These are phyloP conservation scores for Astrephomene gubernaculifera DNA, from an alignment of 139 green algal genomes.

Conservation along the genomic window DNA sequence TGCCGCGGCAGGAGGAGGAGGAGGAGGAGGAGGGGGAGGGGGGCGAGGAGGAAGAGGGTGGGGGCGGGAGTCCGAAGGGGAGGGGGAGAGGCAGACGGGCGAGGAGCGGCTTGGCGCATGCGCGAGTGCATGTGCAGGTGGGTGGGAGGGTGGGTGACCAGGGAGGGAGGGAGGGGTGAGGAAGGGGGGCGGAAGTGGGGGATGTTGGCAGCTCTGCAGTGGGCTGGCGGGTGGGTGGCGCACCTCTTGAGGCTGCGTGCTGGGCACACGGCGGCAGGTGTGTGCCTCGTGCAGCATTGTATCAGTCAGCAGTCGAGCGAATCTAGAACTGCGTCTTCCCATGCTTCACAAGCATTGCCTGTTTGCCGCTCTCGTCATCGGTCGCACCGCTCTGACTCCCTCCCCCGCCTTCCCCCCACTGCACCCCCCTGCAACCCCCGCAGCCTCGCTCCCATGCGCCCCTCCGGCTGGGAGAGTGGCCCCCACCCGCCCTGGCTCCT, in stretches of 20 bases:
- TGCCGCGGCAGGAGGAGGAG: background rate
- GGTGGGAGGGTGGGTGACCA: background rate
- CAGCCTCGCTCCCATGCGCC: background rate
- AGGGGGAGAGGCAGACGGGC: too few species aligned
- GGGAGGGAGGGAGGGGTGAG: background rate
- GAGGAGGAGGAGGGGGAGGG: background rate
- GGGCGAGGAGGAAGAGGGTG: background rate
- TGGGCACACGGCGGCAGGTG: too few species aligned
- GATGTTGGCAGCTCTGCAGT: background rate
- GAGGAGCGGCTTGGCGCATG: slow-evolving; percentile 8
- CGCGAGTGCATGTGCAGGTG: slow-evolving; percentile 27
- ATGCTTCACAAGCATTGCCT: too few species aligned
- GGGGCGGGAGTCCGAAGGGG: background rate
- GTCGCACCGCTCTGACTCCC: background rate
- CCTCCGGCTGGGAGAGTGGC: slow-evolving; percentile 20
- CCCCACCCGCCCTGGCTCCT: too few species aligned
- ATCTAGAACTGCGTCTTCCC: too few species aligned
- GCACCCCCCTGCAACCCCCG: too few species aligned
- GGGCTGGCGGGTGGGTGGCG: background rate
- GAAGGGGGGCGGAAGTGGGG: background rate
- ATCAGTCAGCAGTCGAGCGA: too few species aligned
- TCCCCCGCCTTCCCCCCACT: background rate
- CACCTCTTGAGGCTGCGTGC: too few species aligned
- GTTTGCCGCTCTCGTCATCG: too few species aligned
- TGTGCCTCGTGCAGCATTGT: too few species aligned